These are phyloP conservation scores for Parmelia sp. DNA, from an alignment of 495 filamentous ascomycete species.

Conservation along the genomic window DNA sequence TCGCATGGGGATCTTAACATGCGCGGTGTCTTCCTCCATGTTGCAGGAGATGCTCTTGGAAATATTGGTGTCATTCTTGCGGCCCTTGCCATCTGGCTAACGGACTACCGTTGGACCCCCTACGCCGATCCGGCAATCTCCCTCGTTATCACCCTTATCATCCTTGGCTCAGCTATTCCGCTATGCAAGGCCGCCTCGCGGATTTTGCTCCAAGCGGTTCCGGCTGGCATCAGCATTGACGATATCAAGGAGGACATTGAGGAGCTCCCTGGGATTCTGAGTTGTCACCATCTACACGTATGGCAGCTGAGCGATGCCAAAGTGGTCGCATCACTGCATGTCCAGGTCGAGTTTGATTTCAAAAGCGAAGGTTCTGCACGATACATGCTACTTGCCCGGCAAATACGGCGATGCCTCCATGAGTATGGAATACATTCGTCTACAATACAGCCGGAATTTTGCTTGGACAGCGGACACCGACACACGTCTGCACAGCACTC, in stretches of 20 bases:
- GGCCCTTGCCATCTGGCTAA: slow-evolving; percentile 87
- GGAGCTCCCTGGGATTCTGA: slow-evolving; percentile 70
- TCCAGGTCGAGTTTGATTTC: slow-evolving; percentile 75
- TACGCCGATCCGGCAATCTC: slow-evolving; percentile 93
- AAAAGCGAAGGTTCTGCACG: slow-evolving; percentile 63
- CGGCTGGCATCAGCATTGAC: slow-evolving; percentile 75
- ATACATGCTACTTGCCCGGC: slow-evolving; percentile 83
- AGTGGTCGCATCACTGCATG: slow-evolving; percentile 83
- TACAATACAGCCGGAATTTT: slow-evolving; percentile 96
- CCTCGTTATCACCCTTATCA: slow-evolving; percentile 93
- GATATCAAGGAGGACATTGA: slow-evolving; percentile 91
- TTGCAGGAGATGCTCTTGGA: slow-evolving; percentile 91
- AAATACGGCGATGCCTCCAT: slow-evolving; percentile 78
- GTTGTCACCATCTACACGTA: slow-evolving; percentile 92
- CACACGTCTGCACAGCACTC: slow-evolving; percentile 26
- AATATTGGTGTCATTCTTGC: slow-evolving; percentile 96
- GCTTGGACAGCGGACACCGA: slow-evolving; percentile 46
- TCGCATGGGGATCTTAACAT: slow-evolving; percentile 89
- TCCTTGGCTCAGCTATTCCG: slow-evolving; percentile 82
- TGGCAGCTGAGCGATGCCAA: slow-evolving; percentile 96
- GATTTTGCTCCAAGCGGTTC: slow-evolving; percentile 89
- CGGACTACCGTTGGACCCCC: slow-evolving; percentile 57
- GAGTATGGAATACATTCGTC: slow-evolving; percentile 96
- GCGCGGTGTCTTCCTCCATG: slow-evolving; percentile 94
- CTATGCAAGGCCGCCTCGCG: slow-evolving; percentile 90